phyloP scores from a whole-genome alignment of 2,329 filamentous ascomycete species.

The Arthrobotrys pseudoclavata region DNA sequence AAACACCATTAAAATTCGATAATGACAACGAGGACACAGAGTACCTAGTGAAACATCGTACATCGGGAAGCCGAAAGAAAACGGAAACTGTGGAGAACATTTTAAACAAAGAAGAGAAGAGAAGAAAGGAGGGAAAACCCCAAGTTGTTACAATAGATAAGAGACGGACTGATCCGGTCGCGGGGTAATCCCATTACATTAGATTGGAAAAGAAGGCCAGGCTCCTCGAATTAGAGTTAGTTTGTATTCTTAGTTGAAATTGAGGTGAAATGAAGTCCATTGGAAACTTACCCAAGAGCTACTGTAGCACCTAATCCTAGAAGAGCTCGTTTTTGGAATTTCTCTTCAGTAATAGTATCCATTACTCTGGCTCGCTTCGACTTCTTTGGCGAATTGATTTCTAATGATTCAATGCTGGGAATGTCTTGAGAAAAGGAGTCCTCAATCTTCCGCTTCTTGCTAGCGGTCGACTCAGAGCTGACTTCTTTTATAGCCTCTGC shows the following conservation, averaged over 20 bases:
- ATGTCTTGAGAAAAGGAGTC: slow-evolving; percentile 66
- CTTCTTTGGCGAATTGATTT: slow-evolving; percentile 77
- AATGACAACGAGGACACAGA: slow-evolving; percentile 7
- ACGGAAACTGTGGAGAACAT: neutral
- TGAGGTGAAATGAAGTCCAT: neutral
- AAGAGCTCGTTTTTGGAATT: slow-evolving; percentile 85
- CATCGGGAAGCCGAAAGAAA: slow-evolving; percentile 17
- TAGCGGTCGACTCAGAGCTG: slow-evolving; percentile 7
- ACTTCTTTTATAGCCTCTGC: slow-evolving; percentile 74
- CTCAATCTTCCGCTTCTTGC: slow-evolving; percentile 61
- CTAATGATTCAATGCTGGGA: slow-evolving; percentile 65
- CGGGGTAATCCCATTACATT: slow-evolving; percentile 27
- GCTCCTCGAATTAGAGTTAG: slow-evolving; percentile 26
- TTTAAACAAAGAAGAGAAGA: neutral
- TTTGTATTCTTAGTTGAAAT: neutral
- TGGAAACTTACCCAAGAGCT: slow-evolving; percentile 83
- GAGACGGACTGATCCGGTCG: slow-evolving; percentile 4
- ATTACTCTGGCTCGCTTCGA: slow-evolving; percentile 77
- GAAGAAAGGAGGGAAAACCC: neutral
- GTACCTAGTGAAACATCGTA: slow-evolving; percentile 23
- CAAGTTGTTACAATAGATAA: neutral
- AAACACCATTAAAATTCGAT: slow-evolving; percentile 29
- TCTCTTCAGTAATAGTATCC: slow-evolving; percentile 84
- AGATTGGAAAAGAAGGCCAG: slow-evolving; percentile 53
- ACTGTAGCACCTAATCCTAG: slow-evolving; percentile 88